Evolutionary conservation across 2,329 filamentous ascomycete genomes (phyloP).

Genomic region (Colletotrichum sp.): DNA sequence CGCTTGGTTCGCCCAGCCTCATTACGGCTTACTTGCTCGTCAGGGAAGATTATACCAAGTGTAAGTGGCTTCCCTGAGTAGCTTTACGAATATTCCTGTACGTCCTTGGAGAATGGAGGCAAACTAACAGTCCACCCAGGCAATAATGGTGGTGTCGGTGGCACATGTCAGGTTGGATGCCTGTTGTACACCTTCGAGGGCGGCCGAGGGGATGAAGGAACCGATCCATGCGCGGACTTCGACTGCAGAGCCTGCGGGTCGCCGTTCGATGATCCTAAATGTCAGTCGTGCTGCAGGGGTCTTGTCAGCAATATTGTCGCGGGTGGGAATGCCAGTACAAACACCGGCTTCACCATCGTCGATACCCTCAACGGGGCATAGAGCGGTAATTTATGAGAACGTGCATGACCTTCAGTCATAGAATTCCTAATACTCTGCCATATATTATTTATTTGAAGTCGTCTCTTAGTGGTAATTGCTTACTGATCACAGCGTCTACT

Average conservation of each 20-base stretch:
- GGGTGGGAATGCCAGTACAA: neutral
- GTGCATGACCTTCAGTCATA: too few relatives aligned
- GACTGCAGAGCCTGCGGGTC: neutral
- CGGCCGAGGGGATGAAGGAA: neutral
- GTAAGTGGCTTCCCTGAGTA: slow-evolving; percentile 5
- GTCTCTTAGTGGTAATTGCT: too few relatives aligned
- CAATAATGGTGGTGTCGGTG: neutral
- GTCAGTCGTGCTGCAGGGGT: neutral
- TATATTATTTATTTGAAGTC: too few relatives aligned
- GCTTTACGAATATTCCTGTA: too few relatives aligned
- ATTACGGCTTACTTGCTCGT: slow-evolving; percentile 25
- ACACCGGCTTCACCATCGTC: neutral
- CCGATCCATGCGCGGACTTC: neutral
- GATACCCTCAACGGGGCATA: neutral
- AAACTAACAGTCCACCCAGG: neutral
- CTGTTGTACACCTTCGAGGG: neutral
- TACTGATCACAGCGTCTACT: too few relatives aligned
- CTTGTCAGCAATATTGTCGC: neutral
- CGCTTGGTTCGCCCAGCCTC: slow-evolving; percentile 16
- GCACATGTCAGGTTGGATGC: neutral
- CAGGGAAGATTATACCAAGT: slow-evolving; percentile 26
- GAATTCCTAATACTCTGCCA: too few relatives aligned
- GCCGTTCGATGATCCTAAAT: neutral
- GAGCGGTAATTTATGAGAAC: too few relatives aligned
- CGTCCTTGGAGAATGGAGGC: neutral